Base-by-base conservation (phyloP, 1,139 yeast genomes). In the Wickerhamomyces sp. region DNA sequence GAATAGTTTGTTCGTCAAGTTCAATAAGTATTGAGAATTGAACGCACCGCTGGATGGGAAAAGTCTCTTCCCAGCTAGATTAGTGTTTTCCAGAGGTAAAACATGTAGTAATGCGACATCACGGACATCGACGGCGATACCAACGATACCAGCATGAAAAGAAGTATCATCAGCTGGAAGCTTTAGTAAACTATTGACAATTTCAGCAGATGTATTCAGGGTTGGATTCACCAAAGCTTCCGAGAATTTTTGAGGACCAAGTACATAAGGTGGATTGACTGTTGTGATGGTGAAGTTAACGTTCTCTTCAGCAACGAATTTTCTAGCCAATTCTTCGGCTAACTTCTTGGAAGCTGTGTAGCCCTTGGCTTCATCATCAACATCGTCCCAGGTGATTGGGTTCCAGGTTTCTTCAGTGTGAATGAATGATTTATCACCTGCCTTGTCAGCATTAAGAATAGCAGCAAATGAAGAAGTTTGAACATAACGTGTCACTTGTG, bases 301-400 rank as follows among this genome's bases (percentile, higher is more conserved):
- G 4, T 62, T 60, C 32, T 60, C 55, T 15, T 45, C 49, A 39
- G 61, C 54, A 24, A 71, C 58, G 45, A 72, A 77, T 3, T 74
- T 69, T 79, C 84, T 74, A 2, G 78, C 81, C 3, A 76, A 72
- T 44, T 58, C 55, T 52, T 76, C 82, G 15, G 80, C 77, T 42
- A 67, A 64, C 24, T 65, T 71, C 56, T 77, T 77, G 7, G 81
- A 74, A 1, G 71, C 78, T 44, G 60, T 45, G 58, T 76, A 77
- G 7, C 73, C 81, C 43, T 57, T 61, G 44, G 16, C 35, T 33
- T 51, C 52, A 18, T 46, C 48, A 30, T 54, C 50, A 17, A 63
- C 60, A 27, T 63, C 55, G 22, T 65, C 67, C 67, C 67, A 63
- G 22, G 67, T 63, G 24, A 71, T 51, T 15, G 67, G 68, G 2